phyloP scores from a whole-genome alignment of 768 basidiomycete genomes.

The Xanthoconium stramineum region DNA sequence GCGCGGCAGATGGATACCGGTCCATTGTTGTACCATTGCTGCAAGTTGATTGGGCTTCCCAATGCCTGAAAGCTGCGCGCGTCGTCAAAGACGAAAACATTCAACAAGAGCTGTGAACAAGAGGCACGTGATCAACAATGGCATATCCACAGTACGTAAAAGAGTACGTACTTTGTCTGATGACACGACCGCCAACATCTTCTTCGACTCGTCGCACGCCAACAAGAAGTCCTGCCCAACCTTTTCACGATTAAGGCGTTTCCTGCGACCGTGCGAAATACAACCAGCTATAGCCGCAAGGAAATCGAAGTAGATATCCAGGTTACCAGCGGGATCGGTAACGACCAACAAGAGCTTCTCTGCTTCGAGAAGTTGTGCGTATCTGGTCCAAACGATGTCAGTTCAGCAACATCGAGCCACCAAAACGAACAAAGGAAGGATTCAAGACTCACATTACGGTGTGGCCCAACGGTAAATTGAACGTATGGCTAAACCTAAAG shows the following conservation, averaged over 20 bases:
- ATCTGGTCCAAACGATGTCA: constrained; percentile 17
- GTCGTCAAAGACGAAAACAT: constrained; percentile 50
- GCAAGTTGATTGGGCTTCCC: constrained; percentile 41
- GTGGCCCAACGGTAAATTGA: constrained; percentile 19
- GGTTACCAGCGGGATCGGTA: constrained; percentile 31
- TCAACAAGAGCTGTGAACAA: constrained; percentile 31
- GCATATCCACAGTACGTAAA: background rate
- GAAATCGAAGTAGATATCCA: constrained; percentile 40
- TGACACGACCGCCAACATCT: constrained; percentile 45
- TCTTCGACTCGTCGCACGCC: constrained; percentile 51
- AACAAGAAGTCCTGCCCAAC: constrained; percentile 44
- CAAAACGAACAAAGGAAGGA: background rate
- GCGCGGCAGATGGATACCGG: constrained; percentile 30
- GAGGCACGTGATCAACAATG: background rate
- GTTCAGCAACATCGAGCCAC: background rate
- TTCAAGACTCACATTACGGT: constrained; percentile 14
- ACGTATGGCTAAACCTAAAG: constrained; percentile 13
- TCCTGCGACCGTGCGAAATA: constrained; percentile 25
- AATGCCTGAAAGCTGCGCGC: constrained; percentile 38
- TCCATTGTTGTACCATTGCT: constrained; percentile 39
- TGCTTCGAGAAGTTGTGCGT: constrained; percentile 40
- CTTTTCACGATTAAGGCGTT: constrained; percentile 42
- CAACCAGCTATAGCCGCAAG: constrained; percentile 31
- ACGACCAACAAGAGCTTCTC: constrained; percentile 43
- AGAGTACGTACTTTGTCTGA: constrained; percentile 35